Base-by-base conservation (phyloP, 257 asterid genomes). In the Ocimum tenuiflorum region DNA sequence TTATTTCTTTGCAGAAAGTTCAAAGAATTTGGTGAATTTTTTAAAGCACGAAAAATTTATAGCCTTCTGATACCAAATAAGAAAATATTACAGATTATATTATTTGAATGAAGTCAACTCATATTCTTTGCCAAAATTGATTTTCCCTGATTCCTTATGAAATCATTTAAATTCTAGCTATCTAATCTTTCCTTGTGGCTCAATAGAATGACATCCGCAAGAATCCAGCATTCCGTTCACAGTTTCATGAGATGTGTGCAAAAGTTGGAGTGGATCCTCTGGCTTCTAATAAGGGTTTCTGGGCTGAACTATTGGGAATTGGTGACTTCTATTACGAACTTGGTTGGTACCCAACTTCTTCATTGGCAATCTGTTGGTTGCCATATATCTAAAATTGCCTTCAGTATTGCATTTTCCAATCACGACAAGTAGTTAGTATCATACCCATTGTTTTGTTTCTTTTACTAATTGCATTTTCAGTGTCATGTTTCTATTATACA, bases 231-330 rank as follows among this genome's bases (percentile, higher is more conserved):
- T 94, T 94, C 73, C 80, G 99, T 35, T 78, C 99, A 11, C 99
- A 94, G 73, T 94, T 94, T 56, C 99, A 94, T 50, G 99, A 94
- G 89, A 94, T 94, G 99, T 90, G 99, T 80, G 92, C 99, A 64
- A 94, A 94, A 76, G 95, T 94, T 8, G 99, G 99, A 71, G 99
- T 94, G 46, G 99, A 94, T 73, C 99, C 99, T 15, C 81, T 94
- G 73, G 99, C 99, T 64, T 94, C 99, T 4, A 94, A 94, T 75
- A 94, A 94, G 69, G 99, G 99, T 65, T 90, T 94, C 78, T 94
- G 99, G 99, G 99, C 97, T 18, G 99, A 94, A 83, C 72, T 94
- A 17, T 73, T 94, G 77, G 97, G 99, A 64, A 90, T 90, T 59
- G 97, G 99, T 14, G 99, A 94, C 75, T 94, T 94, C 81, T 94